phyloP scores from a whole-genome alignment of 164 flowering plant genomes.

The Annona cherimola region DNA sequence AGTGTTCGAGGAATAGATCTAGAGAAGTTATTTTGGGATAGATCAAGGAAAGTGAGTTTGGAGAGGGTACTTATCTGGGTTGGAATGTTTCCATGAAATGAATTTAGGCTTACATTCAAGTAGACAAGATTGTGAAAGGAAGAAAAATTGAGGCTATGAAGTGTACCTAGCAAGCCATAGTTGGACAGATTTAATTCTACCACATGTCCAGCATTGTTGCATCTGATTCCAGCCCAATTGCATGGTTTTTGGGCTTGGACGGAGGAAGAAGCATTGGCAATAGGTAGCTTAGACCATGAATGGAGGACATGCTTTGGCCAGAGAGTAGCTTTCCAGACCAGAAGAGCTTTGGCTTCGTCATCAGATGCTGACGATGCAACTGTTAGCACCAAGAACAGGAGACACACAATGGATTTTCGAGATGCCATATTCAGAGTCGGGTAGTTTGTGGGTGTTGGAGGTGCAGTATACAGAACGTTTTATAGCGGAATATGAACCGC shows the following conservation, averaged over 20 bases:
- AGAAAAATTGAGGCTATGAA: slow-evolving; percentile 14
- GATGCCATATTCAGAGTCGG: background rate
- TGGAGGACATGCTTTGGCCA: background rate
- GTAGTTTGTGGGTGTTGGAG: too few relatives aligned
- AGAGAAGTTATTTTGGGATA: slow-evolving; percentile 17
- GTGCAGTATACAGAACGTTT: too few relatives aligned
- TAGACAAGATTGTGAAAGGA: slow-evolving; percentile 17
- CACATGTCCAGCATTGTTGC: slow-evolving; percentile 3
- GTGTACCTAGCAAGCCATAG: background rate
- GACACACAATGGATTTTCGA: background rate
- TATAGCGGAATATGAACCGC: too few relatives aligned
- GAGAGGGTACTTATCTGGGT: slow-evolving; percentile 16
- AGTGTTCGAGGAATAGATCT: slow-evolving; percentile 22
- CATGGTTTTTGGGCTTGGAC: background rate
- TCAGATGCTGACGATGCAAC: background rate
- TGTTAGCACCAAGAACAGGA: background rate
- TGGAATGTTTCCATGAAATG: slow-evolving; percentile 20
- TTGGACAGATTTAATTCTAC: background rate
- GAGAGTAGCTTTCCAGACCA: slow-evolving; percentile 1
- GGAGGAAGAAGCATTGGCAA: background rate
- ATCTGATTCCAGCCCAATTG: slow-evolving; percentile 20
- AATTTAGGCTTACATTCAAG: slow-evolving; percentile 12
- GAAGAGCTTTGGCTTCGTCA: slow-evolving; percentile 1
- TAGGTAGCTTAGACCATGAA: too few relatives aligned
- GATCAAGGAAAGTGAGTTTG: slow-evolving; percentile 20